Evolutionary conservation across 1,139 yeast species (phyloP).

Genomic region (Pichia inconspicua): DNA sequence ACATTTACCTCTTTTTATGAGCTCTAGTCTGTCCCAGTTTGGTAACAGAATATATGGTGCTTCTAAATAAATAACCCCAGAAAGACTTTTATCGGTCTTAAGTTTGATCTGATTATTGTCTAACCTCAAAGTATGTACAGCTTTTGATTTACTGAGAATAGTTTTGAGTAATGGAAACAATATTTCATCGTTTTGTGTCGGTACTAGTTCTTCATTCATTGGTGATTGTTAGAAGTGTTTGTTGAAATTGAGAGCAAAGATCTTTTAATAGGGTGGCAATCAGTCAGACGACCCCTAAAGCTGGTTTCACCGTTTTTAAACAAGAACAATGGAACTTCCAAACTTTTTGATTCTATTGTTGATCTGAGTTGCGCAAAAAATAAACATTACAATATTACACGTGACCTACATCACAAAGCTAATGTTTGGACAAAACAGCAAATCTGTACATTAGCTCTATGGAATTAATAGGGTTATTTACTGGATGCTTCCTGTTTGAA

Average conservation of each 20-base stretch:
- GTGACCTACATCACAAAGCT: neutral
- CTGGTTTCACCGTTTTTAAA: too few species aligned
- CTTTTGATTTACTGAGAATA: constrained; percentile 9
- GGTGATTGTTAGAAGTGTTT: neutral
- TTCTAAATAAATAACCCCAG: constrained; percentile 26
- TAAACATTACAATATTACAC: neutral
- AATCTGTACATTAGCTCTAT: too few species aligned
- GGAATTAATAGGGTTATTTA: too few species aligned
- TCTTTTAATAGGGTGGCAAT: neutral
- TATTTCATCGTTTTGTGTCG: neutral
- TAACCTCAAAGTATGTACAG: constrained; percentile 9
- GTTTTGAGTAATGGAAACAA: constrained; percentile 6
- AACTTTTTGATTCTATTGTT: neutral
- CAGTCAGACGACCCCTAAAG: neutral
- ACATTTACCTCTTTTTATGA: constrained; percentile 61
- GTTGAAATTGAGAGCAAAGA: neutral
- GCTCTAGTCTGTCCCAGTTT: constrained; percentile 56
- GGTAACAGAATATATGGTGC: constrained; percentile 62
- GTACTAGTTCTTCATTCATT: neutral
- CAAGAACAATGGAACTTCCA: neutral
- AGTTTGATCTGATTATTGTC: constrained; percentile 7
- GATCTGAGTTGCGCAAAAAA: neutral
- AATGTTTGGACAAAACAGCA: too few species aligned
- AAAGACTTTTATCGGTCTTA: constrained; percentile 5
- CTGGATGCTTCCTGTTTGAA: too few species aligned